These are phyloP conservation scores for Talaromyces trachyspermus DNA, from an alignment of 495 filamentous ascomycete genomes.

Conservation along the genomic window DNA sequence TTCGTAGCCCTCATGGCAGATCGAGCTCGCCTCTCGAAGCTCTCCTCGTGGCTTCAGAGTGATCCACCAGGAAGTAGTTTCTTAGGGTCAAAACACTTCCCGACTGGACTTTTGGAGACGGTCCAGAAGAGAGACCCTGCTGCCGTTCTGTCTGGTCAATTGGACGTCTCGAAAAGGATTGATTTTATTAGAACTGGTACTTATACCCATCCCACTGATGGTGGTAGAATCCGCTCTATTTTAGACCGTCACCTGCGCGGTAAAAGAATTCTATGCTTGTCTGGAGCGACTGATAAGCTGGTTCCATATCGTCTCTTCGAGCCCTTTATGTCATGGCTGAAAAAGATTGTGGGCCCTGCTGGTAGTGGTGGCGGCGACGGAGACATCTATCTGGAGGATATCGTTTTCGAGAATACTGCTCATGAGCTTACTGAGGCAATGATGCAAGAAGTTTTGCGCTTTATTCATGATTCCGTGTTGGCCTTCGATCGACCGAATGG, in stretches of 20 bases:
- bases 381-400: conserved; percentile 58
- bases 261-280: conserved; percentile 72
- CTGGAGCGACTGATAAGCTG: conserved; percentile 71
- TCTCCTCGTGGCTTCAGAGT: conserved; percentile 49
- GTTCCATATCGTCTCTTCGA: conserved; percentile 69
- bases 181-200: conserved; percentile 23
- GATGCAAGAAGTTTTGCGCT: conserved; percentile 60
- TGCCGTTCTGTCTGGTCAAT: conserved; percentile 55
- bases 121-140: conserved; percentile 63
- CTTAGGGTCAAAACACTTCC: conserved; percentile 70
- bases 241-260: conserved; percentile 47
- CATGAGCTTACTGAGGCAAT: conserved; percentile 70
- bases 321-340: conserved; percentile 65
- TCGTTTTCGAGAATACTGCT: conserved; percentile 61
- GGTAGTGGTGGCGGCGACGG: conserved; percentile 51
- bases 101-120: conserved; percentile 52
- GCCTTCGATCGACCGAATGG: conserved; percentile 15
- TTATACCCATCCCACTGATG: conserved; percentile 37
- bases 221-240: conserved; percentile 30
- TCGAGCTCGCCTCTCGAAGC: conserved; percentile 66
- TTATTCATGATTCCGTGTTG: conserved; percentile 48
- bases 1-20: conserved; percentile 71
- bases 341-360: conserved; percentile 44
- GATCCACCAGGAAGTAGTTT: conserved; percentile 55
- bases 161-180: conserved; percentile 11